Evolutionary conservation across 2,329 filamentous ascomycete genomes (phyloP).

Genomic region (Pestalotiopsis sp.): DNA sequence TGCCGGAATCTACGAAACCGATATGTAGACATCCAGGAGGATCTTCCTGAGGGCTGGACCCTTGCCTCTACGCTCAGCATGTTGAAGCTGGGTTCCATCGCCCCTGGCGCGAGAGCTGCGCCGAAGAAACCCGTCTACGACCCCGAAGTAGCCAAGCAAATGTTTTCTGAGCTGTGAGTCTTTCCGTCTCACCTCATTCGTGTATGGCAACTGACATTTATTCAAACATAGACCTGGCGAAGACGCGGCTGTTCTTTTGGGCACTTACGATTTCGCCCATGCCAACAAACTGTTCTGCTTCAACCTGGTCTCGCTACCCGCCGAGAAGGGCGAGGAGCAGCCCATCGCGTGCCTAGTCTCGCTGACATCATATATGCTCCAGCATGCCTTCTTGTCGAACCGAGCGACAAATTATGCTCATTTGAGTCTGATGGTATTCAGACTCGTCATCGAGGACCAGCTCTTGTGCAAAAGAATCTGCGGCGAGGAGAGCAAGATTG

Average conservation of each 20-base stretch:
- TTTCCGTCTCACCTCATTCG: not conserved
- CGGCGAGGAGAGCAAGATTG: conserved; percentile 72
- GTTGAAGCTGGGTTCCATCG: conserved; percentile 79
- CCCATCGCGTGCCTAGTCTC: conserved; percentile 85
- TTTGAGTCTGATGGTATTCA: conserved; percentile 81
- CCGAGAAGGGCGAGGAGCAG: conserved; percentile 68
- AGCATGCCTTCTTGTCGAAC: conserved; percentile 85
- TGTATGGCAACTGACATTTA: not conserved
- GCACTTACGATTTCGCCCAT: conserved; percentile 90
- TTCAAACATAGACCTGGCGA: conserved; percentile 69
- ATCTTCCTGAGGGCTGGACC: conserved; percentile 88
- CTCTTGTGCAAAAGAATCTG: conserved; percentile 82
- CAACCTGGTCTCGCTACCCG: conserved; percentile 69
- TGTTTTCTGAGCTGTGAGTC: conserved; percentile 78
- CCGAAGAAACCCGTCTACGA: conserved; percentile 64
- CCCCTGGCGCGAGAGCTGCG: conserved; percentile 66
- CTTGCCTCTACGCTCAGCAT: conserved; percentile 79
- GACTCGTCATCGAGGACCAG: conserved; percentile 85
- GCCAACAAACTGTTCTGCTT: conserved; percentile 95
- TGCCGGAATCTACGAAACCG: conserved; percentile 70
- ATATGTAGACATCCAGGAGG: conserved; percentile 87
- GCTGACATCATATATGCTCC: conserved; percentile 87
- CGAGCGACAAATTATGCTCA: conserved; percentile 83
- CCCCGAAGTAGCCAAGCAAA: conserved; percentile 77
- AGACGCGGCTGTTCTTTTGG: conserved; percentile 78